Evolutionary conservation across 345 rosid species (phyloP).

Genomic region (Arabis alpina): DNA sequence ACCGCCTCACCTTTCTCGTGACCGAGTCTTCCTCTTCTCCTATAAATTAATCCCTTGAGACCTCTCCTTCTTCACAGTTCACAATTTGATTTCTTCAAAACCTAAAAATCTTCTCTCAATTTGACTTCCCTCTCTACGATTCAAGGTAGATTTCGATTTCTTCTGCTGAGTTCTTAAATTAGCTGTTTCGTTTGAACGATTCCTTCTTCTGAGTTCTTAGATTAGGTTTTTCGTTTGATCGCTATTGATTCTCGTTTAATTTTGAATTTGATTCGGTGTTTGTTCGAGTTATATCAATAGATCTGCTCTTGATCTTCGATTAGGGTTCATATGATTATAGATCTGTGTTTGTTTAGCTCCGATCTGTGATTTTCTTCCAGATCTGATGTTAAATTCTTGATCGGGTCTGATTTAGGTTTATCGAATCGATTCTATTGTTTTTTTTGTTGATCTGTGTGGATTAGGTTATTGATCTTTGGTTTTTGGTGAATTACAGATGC

Average conservation of each 20-base stretch:
- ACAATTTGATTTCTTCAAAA: neutral
- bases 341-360: neutral
- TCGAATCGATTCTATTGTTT: neutral
- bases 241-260: neutral
- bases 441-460: neutral
- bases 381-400: neutral
- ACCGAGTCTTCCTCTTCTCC: conserved; percentile 29
- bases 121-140: neutral
- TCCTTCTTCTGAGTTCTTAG: neutral
- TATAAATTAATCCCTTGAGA: conserved; percentile 19
- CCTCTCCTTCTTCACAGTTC: conserved; percentile 17
- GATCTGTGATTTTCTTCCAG: neutral
- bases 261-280: neutral
- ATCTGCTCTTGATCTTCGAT: neutral
- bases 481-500: conserved; percentile 37
- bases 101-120: neutral
- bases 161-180: neutral
- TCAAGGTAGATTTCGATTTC: conserved; percentile 26
- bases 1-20: conserved; percentile 38
- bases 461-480: neutral
- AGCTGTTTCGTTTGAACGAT: no score
- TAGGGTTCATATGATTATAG: neutral
- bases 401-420: neutral
- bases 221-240: neutral
- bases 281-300: neutral